Conservation (phyloP, 2,329 filamentous ascomycete genomes). For the Penicillium concentricum region DNA sequence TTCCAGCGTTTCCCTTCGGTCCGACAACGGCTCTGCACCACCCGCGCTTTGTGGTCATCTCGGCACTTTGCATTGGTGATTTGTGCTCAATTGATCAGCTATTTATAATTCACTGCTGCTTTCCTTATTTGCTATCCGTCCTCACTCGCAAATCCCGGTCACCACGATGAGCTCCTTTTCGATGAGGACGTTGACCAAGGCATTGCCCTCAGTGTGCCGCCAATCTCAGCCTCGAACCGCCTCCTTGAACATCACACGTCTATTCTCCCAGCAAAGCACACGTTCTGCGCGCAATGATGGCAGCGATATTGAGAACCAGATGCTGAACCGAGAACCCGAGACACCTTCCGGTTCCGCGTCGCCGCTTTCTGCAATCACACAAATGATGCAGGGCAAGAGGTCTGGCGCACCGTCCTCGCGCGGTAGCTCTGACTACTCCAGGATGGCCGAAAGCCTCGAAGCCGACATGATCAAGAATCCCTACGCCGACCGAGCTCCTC, state of each 20-base stretch:
- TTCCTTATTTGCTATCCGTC: not conserved
- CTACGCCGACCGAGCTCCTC: conserved; percentile 43
- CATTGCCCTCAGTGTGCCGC: conserved; percentile 33
- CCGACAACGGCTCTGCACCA: conserved; percentile 21
- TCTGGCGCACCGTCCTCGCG: conserved; percentile 14
- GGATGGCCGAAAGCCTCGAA: conserved; percentile 35
- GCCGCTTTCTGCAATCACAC: conserved; percentile 31
- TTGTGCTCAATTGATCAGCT: conserved; percentile 3
- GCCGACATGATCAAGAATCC: conserved; percentile 36
- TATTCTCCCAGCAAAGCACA: conserved; percentile 30
- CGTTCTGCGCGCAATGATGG: conserved; percentile 13
- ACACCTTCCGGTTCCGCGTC: conserved; percentile 20
- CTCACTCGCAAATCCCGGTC: not conserved
- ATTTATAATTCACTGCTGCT: not conserved
- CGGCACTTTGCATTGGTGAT: not conserved
- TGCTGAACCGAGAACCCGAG: conserved; percentile 25
- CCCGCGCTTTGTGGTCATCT: conserved; percentile 2
- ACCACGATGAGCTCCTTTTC: conserved; percentile 35
- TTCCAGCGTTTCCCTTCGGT: conserved; percentile 33
- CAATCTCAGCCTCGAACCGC: conserved; percentile 24
- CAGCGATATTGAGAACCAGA: conserved; percentile 29
- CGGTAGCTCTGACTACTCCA: conserved; percentile 31
- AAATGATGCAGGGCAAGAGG: conserved; percentile 32
- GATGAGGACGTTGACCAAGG: conserved; percentile 31
- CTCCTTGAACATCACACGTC: conserved; percentile 25